phyloP scores from a whole-genome alignment of 257 asterid genomes.

The Lavandula angustifolia region DNA sequence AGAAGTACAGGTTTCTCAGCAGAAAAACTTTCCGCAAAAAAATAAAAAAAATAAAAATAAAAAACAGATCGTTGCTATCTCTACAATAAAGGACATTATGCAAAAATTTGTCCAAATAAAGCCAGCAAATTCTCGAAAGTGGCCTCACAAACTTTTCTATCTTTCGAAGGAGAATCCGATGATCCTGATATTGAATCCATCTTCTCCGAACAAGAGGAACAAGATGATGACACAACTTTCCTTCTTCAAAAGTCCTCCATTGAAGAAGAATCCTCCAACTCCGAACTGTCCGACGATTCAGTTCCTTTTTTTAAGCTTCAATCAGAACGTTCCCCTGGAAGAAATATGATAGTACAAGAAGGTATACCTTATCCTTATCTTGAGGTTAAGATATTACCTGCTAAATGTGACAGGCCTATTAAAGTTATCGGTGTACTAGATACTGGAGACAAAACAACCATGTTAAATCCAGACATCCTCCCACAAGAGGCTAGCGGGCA shows the following conservation, averaged over 20 bases:
- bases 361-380: neutral
- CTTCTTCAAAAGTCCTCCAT: neutral
- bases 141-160: neutral
- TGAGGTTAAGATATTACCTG: neutral
- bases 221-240: neutral
- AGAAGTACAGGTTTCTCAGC: neutral
- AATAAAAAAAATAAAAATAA: too few species aligned
- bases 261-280: neutral
- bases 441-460: neutral
- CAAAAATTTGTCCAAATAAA: neutral
- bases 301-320: too few species aligned
- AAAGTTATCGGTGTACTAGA: neutral
- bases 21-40: neutral
- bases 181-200: neutral
- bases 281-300: too few species aligned
- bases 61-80: neutral
- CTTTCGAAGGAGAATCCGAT: neutral
- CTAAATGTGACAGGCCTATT: neutral
- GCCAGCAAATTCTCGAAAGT: neutral
- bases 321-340: accelerated
- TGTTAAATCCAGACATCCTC: neutral
- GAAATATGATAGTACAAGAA: neutral
- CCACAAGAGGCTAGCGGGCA: neutral
- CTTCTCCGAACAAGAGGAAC: neutral
- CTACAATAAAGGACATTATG: neutral